Evolutionary conservation across 495 filamentous ascomycete genomes (phyloP), one percentile per base, ranked within the genome.

Genomic region (Aspergillus taichungensis): DNA sequence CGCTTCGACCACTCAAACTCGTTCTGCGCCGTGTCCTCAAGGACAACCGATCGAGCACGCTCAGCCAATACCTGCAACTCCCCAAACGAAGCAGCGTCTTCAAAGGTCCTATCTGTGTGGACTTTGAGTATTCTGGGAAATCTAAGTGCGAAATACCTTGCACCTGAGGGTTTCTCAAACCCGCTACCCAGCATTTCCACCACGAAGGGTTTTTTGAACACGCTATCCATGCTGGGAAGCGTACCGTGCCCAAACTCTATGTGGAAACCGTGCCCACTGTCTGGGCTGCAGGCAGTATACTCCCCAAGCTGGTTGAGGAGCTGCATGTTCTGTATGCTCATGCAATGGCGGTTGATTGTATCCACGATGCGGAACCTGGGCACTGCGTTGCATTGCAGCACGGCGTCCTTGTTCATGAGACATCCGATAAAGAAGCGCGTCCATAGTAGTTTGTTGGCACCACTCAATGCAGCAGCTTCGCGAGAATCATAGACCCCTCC

Each of bases 391-490:
- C 63, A 69, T 6, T 74, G 66, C 39, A 65, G 36, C 1, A 84
- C 76, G n/a, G 73, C 74, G 1, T 78, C 71, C 54, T 82, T 84
- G 48, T 95, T 94, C 6, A 76, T 64, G 8, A 94, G 64, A 60
- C 87, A 92, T 0, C 79, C 88, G 45, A 92, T 71, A 56, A 81
- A 78, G 50, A 92, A 94, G 44, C 83, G 78, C 2, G 87, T 94
- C 82, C 85, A 90, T 13, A 63, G 67, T 36, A 83, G 51, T 29
- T 72, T 62, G n/a, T 59, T 61, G 5, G 71, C 49, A n/a, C 74
- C 37, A 58, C 71, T 42, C 6, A 69, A 24, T 18, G 59, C 40
- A 6, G 55, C 65, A 3, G 72, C 79, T 52, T 80, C 79, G 37
- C 66, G 69, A 8, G 78, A 63, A 48, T 83, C 76, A 49, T 82